phyloP scores from a whole-genome alignment of 2,329 filamentous ascomycete genomes.

The Hysterium pulicare region DNA sequence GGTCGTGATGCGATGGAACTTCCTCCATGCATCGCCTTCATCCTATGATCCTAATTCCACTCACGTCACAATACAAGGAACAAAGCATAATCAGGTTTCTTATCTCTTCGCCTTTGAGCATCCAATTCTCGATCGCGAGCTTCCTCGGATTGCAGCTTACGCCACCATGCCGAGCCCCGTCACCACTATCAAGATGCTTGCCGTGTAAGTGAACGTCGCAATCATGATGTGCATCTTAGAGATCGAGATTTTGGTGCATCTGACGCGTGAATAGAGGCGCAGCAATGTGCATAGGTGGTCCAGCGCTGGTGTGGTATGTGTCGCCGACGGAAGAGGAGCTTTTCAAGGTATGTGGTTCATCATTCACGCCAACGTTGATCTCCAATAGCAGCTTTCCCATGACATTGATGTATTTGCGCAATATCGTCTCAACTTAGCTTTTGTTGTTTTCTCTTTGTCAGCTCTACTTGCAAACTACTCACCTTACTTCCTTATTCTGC shows the following conservation, averaged over 20 bases:
- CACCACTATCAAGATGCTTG: slow-evolving; percentile 65
- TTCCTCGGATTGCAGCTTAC: neutral
- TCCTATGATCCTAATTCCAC: too few relatives aligned
- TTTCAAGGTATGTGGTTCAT: slow-evolving; percentile 56
- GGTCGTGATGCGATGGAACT: too few relatives aligned
- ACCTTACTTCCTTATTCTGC: too few relatives aligned
- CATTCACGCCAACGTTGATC: too few relatives aligned
- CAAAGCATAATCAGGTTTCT: too few relatives aligned
- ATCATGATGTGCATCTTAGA: too few relatives aligned
- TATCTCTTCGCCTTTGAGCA: too few relatives aligned
- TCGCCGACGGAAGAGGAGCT: slow-evolving; percentile 88
- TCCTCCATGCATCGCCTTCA: too few relatives aligned
- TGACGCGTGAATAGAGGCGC: slow-evolving; percentile 63
- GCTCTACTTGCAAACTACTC: neutral
- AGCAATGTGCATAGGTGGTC: slow-evolving; percentile 74
- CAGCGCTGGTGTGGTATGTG: slow-evolving; percentile 75
- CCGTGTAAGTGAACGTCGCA: slow-evolving; percentile 54
- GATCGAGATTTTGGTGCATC: slow-evolving; percentile 3
- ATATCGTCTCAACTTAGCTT: slow-evolving; percentile 2
- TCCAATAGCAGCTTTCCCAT: too few relatives aligned
- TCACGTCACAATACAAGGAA: too few relatives aligned
- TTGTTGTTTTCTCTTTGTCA: slow-evolving; percentile 1
- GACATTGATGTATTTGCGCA: too few relatives aligned
- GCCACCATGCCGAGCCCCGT: slow-evolving; percentile 43
- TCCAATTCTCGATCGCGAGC: too few relatives aligned